Base-by-base conservation (phyloP, 1,284 basidiomycete species). In the Ceratobasidium sp. region DNA sequence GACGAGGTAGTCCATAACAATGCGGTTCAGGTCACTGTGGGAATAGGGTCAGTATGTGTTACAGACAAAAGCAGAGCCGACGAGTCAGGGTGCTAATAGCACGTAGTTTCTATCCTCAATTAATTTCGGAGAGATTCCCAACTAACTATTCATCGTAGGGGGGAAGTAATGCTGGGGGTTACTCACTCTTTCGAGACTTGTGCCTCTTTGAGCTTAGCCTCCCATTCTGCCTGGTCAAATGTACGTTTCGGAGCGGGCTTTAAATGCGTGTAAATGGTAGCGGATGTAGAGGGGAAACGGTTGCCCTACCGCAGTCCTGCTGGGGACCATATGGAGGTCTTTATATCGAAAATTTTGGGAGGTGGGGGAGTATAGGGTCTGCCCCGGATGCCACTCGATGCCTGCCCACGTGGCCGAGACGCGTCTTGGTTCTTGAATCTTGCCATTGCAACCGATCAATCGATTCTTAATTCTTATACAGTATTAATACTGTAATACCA, bases 1-100 rank as follows among this genome's bases (percentile, higher is more conserved):
- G 72, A 98, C 91, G 69, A 99, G 88, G 78, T 98, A 99, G 78
- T 99, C 94, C 88, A 98, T 95, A 54, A 99, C 87, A n/a, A 99
- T 85, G 3, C 89, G 85, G 78, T 99, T 97, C 71, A 99, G 81
- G 77, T 99, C 95, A 79, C 96, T 91, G 69, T 83, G 74, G 70
- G 49, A 23, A 59, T 73, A 72, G 52, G 57, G 81, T 80, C 71
- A 74, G 77, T 78, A 76, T 78, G 74, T 78, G 78, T 76, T 75
- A 73, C 72, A 68, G 46, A 33, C 69, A 67, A 69, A 33, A 60
- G 68, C 47, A 52, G 67, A 41, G 73, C 33, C 11, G 33, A 4
- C 57, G 62, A 69, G 73, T 70, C 69, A 70, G 27, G 23, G 33
- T 49, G 49, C 54, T 27, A 39, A 25, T 44, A 44, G 49, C 53